Evolutionary conservation across 2,329 filamentous ascomycete genomes (phyloP).

Genomic region (Colletotrichum musae): DNA sequence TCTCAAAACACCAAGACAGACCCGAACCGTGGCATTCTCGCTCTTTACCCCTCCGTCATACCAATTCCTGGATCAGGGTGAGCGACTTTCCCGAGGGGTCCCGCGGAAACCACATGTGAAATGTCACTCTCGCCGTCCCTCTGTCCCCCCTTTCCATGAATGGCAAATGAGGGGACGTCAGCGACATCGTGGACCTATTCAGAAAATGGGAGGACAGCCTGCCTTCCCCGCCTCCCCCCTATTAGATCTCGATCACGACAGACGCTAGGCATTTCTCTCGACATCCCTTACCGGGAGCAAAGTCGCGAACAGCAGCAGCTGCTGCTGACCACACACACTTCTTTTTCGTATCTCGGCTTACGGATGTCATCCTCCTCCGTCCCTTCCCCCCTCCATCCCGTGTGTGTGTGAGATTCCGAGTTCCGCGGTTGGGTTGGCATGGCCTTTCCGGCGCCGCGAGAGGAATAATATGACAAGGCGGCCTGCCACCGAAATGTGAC

Average conservation of each 20-base stretch:
- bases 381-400: not conserved
- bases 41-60: conserved; percentile 22
- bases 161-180: not conserved
- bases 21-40: conserved; percentile 11
- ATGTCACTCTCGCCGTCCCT: not conserved
- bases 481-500: conserved; percentile 8
- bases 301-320: not conserved
- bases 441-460: not conserved
- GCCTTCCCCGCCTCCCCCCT: not conserved
- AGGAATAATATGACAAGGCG: not conserved
- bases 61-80: conserved; percentile 1
- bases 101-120: conserved; percentile 25
- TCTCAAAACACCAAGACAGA: not conserved
- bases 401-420: not conserved
- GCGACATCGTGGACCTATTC: not conserved
- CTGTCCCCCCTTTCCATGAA: not conserved
- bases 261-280: conserved; percentile 12
- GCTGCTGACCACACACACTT: not conserved
- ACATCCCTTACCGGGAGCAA: conserved; percentile 15
- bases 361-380: not conserved
- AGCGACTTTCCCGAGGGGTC: not conserved
- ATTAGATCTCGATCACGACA: conserved; percentile 13
- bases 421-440: not conserved
- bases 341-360: conserved; percentile 1
- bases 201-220: not conserved